phyloP scores from a whole-genome alignment of 345 rosid genomes.

The Populus tremula region DNA sequence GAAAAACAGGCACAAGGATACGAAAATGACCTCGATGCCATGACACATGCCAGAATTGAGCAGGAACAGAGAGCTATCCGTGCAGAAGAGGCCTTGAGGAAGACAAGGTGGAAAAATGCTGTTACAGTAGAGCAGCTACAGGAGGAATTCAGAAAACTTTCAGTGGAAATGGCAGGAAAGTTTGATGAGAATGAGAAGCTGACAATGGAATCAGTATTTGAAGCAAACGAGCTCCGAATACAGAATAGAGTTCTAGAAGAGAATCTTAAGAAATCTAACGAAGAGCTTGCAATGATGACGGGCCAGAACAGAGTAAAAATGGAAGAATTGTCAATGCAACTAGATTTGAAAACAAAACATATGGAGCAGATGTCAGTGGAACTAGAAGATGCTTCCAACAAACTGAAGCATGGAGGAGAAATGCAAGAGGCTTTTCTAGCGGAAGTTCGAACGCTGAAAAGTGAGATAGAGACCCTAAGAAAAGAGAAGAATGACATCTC shows the following conservation, averaged over 20 bases:
- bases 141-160: constrained; percentile 31
- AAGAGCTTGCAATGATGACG: constrained; percentile 16
- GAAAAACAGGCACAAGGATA: constrained; percentile 27
- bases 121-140: constrained; percentile 28
- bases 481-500: constrained; percentile 24
- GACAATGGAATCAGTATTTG: constrained; percentile 7
- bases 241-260: constrained; percentile 23
- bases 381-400: constrained; percentile 13
- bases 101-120: constrained; percentile 34
- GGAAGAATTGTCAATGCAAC: constrained; percentile 19
- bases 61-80: constrained; percentile 30
- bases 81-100: constrained; percentile 36
- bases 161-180: constrained; percentile 29
- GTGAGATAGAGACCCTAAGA: constrained; percentile 37
- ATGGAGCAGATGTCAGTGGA: constrained; percentile 18
- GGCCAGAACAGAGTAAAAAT: constrained; percentile 15
- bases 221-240: constrained; percentile 20
- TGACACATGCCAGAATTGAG: constrained; percentile 23
- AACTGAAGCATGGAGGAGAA: constrained; percentile 22
- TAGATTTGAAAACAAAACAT: constrained; percentile 18
- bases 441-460: constrained; percentile 54
- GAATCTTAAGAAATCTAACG: constrained; percentile 21
- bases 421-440: constrained; percentile 40
- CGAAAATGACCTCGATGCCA: constrained; percentile 23
- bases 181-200: constrained; percentile 32